Conservation (phyloP, 306 rosid genomes). For the Begonia peltatifolia region DNA sequence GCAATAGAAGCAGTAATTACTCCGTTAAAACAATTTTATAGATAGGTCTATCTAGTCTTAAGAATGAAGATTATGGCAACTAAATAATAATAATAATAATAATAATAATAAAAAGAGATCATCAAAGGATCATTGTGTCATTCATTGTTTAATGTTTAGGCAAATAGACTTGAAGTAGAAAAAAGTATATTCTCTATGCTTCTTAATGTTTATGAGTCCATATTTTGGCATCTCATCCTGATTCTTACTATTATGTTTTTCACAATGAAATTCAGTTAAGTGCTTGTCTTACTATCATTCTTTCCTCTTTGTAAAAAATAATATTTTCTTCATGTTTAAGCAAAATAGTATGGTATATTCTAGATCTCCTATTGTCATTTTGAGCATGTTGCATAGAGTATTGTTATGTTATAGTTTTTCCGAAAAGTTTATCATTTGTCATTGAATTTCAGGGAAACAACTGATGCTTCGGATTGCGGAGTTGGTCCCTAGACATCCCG, state of each 20-base stretch:
- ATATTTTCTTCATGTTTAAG: too few relatives aligned
- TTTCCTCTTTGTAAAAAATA: too few relatives aligned
- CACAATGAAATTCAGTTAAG: not conserved
- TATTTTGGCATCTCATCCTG: too few relatives aligned
- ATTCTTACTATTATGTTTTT: too few relatives aligned
- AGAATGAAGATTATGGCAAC: not conserved
- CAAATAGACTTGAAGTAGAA: too few relatives aligned
- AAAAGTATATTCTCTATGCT: too few relatives aligned
- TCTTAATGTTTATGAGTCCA: too few relatives aligned
- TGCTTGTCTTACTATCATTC: too few relatives aligned
- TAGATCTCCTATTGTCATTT: not conserved
- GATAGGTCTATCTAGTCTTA: not conserved
- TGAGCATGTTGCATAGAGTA: not conserved
- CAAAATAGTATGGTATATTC: not conserved
- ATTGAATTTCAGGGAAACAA: conserved; percentile 48
- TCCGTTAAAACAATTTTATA: not conserved
- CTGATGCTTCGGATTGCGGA: conserved; percentile 57
- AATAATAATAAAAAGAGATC: not conserved
- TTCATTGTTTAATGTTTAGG: too few relatives aligned
- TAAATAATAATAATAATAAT: too few relatives aligned
- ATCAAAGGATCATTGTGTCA: too few relatives aligned
- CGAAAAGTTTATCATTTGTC: not conserved
- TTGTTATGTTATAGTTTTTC: not conserved
- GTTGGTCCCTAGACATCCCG: conserved; percentile 81
- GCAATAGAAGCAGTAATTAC: not conserved